Base-by-base conservation (phyloP, 78 protist genomes). In the Bigelowiella natans region DNA sequence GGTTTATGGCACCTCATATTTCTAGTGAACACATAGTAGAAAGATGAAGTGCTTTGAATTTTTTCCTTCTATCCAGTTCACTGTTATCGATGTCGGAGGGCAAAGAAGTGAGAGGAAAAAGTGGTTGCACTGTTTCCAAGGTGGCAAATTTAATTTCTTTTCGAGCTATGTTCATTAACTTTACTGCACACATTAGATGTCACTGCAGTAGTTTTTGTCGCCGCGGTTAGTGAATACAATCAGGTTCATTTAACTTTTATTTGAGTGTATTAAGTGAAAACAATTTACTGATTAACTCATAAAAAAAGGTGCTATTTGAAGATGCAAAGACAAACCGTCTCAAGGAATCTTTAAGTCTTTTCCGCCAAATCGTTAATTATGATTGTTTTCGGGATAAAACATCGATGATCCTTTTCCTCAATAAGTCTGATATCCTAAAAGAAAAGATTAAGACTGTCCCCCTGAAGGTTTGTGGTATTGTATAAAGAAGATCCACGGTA, bases 51-150 rank as follows among this genome's bases (percentile, higher is more conserved):
- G n/a, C n/a, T n/a, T n/a, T n/a, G n/a, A n/a, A n/a, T n/a, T n/a
- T n/a, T n/a, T n/a, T n/a, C n/a, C n/a, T n/a, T n/a, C n/a, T n/a
- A n/a, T n/a, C n/a, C 64, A 29, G 82, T 95, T 93, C 93, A 86
- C 85, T n/a, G 18, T 90, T 39, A 7, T 83, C 18, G 99, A 97
- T 40, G 97, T 97, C 26, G 99, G 98, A 37, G 99, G 98, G 34
- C 98, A 97, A 90, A 93, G 98, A 36, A 90, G 91, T 40, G 97
- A 96, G 93, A 85, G 99, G 28, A 64, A 90, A 39, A 97, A 96
- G 95, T 97, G 99, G 99, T 95, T 97, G 93, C 98, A 97, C 91
- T 95, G 97, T 90, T 97, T 97, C 94, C 94, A 94, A 82, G 93
- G 93, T 84, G 99, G 96, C 31, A 96, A 97, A 1, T 97, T 18